Percentiles rank a stretch among this genome's conserved stretches.
These are phyloP conservation scores for Arachnomyces sp. DNA, from an alignment of 2,329 filamentous ascomycete species.

Conservation along the genomic window DNA sequence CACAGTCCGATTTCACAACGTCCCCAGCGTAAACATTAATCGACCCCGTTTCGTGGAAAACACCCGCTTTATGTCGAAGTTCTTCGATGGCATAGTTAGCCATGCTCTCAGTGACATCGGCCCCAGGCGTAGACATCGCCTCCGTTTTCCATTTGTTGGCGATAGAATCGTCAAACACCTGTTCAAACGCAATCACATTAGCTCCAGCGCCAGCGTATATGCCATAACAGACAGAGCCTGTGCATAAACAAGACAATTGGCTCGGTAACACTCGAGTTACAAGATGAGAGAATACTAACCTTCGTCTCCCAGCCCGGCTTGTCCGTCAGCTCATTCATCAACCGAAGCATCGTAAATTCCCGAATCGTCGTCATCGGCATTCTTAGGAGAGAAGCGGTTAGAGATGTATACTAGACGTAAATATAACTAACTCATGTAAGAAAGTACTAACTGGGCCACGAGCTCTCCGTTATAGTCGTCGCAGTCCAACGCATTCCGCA, in stretches of 20 bases:
- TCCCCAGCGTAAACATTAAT: slow-evolving; percentile 36
- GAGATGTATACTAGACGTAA: slow-evolving; percentile 2
- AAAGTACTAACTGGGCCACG: neutral
- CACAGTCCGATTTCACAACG: slow-evolving; percentile 45
- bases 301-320: slow-evolving; percentile 29
- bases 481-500: slow-evolving; percentile 1
- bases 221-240: too few relatives aligned
- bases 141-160: slow-evolving; percentile 19
- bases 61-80: slow-evolving; percentile 39
- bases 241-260: too few relatives aligned
- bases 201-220: too few relatives aligned
- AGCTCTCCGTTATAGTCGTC: neutral
- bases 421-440: neutral
- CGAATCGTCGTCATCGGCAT: slow-evolving; percentile 13
- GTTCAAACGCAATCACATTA: too few relatives aligned
- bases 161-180: slow-evolving; percentile 21
- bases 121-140: slow-evolving; percentile 11
- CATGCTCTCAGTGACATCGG: slow-evolving; percentile 19
- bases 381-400: slow-evolving; percentile 2
- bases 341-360: slow-evolving; percentile 26
- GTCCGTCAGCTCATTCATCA: slow-evolving; percentile 30
- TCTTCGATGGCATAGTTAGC: slow-evolving; percentile 33
- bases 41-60: slow-evolving; percentile 31
- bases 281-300: slow-evolving; percentile 9
- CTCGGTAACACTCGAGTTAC: neutral